Conservation (phyloP, 345 rosid species). For the Anacardium occidentale region DNA sequence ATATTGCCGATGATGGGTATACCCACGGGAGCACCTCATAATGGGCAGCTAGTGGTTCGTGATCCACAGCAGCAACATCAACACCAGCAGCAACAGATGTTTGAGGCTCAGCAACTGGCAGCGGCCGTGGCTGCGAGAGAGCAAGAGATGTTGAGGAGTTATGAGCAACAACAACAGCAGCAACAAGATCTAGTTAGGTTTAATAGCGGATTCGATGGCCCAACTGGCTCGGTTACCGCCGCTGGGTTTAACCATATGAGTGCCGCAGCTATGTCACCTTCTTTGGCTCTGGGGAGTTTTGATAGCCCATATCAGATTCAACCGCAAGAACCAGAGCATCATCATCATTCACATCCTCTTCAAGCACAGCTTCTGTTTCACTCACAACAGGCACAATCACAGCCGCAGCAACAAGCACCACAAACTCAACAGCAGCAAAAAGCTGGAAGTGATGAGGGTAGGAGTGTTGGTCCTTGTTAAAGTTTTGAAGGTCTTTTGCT, state of each 20-base stretch:
- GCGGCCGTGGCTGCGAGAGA: conserved; percentile 60
- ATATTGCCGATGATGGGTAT: conserved; percentile 53
- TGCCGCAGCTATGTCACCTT: conserved; percentile 40
- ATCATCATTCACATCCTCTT: conserved; percentile 33
- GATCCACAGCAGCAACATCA: conserved; percentile 37
- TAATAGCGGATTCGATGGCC: conserved; percentile 33
- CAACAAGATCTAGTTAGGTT: conserved; percentile 48
- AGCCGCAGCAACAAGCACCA: conserved; percentile 30
- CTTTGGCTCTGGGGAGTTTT: conserved; percentile 53
- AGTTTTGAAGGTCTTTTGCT: conserved; percentile 18
- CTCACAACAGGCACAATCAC: conserved; percentile 37
- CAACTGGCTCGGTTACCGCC: conserved; percentile 34
- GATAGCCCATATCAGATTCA: conserved; percentile 58
- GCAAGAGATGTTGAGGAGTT: conserved; percentile 58
- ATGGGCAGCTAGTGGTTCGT: conserved; percentile 34
- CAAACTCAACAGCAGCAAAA: conserved; percentile 43
- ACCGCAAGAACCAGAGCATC: conserved; percentile 28
- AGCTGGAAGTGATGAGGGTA: conserved; percentile 54
- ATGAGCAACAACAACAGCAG: conserved; percentile 39
- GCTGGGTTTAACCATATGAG: conserved; percentile 42
- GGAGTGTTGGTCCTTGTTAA: conserved; percentile 44
- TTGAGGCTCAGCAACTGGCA: conserved; percentile 60
- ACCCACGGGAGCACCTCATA: conserved; percentile 32
- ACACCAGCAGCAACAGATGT: conserved; percentile 51
- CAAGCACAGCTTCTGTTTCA: conserved; percentile 60